phyloP scores from a whole-genome alignment of 495 filamentous ascomycete genomes.

The Ascodesmis nigricans region DNA sequence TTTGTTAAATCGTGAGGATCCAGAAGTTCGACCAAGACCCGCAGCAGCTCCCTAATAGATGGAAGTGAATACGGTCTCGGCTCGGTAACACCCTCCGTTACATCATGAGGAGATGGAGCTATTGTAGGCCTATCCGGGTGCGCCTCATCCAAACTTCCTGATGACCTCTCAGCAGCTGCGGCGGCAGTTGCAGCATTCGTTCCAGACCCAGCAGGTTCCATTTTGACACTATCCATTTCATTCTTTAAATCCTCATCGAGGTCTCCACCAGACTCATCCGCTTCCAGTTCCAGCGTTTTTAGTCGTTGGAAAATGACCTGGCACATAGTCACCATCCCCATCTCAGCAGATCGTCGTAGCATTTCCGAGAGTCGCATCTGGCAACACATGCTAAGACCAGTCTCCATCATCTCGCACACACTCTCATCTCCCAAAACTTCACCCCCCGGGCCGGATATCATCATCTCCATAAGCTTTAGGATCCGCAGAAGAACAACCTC shows the following conservation, averaged over 20 bases:
- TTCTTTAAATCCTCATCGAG: conserved; percentile 39
- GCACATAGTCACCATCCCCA: conserved; percentile 96
- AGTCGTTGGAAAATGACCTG: conserved; percentile 89
- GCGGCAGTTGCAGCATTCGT: conserved; percentile 25
- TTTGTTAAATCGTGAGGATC: conserved; percentile 83
- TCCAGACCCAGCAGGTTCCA: conserved; percentile 73
- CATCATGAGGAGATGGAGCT: conserved; percentile 17
- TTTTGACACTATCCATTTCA: conserved; percentile 55
- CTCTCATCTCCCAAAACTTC: conserved; percentile 85
- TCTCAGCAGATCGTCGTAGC: conserved; percentile 74
- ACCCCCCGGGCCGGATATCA: conserved; percentile 81
- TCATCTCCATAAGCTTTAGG: conserved; percentile 90
- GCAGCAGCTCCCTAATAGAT: conserved; percentile 80
- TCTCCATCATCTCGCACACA: conserved; percentile 99
- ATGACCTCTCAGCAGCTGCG: conserved; percentile 28
- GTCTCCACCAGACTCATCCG: conserved; percentile 28
- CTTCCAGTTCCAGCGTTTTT: conserved; percentile 59
- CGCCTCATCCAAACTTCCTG: conserved; percentile 20
- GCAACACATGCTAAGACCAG: conserved; percentile 90
- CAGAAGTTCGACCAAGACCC: conserved; percentile 82
- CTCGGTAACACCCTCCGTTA: conserved; percentile 25
- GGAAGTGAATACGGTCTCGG: conserved; percentile 76
- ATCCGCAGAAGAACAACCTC: conserved; percentile 89
- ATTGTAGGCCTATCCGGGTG: conserved; percentile 11
- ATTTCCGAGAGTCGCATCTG: conserved; percentile 81